These are phyloP conservation scores for Herpotrichia juniperi DNA, from an alignment of 2,329 filamentous ascomycete genomes.

Conservation along the genomic window DNA sequence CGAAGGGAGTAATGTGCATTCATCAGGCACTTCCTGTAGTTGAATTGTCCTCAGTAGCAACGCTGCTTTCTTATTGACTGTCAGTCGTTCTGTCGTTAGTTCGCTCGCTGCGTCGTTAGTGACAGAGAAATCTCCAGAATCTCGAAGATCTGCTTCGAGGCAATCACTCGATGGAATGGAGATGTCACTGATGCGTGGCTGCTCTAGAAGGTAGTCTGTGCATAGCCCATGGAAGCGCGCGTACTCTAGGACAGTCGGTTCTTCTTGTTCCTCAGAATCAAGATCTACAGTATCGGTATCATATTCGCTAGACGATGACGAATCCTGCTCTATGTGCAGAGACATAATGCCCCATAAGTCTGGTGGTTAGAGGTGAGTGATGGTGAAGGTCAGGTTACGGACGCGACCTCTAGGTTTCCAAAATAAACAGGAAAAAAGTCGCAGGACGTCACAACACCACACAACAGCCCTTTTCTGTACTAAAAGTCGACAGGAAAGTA, in stretches of 20 bases:
- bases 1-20: not conserved
- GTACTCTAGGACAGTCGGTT: conserved; percentile 53
- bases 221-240: conserved; percentile 54
- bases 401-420: too few relatives aligned
- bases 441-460: too few relatives aligned
- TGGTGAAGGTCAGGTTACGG: too few relatives aligned
- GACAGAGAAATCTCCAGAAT: conserved; percentile 19
- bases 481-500: too few relatives aligned
- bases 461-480: too few relatives aligned
- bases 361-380: too few relatives aligned
- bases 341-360: too few relatives aligned
- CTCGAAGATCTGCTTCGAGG: conserved; percentile 24
- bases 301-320: not conserved
- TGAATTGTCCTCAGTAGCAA: conserved; percentile 31
- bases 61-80: conserved; percentile 34
- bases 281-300: conserved; percentile 18
- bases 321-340: too few relatives aligned
- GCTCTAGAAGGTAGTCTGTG: conserved; percentile 40
- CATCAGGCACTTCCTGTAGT: conserved; percentile 2
- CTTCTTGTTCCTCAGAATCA: conserved; percentile 25
- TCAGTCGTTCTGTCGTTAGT: conserved; percentile 34
- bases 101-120: conserved; percentile 17
- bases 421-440: too few relatives aligned
- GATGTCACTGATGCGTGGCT: conserved; percentile 25
- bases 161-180: conserved; percentile 11